Base-by-base conservation (phyloP, 129 eudicot genomes). In the Centaurea solstitialis region DNA sequence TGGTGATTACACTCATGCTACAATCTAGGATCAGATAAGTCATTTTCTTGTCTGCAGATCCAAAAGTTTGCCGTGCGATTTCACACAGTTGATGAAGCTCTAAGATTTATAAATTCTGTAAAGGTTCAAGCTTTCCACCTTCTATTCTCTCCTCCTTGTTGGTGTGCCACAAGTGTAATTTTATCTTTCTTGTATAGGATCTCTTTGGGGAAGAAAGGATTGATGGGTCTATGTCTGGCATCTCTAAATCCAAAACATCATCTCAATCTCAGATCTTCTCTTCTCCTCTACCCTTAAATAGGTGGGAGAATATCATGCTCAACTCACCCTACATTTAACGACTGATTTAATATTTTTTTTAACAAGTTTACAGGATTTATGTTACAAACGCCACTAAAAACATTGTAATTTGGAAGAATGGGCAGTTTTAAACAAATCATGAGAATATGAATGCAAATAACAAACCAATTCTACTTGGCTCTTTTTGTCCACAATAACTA, bases 41-140 rank as follows among this genome's bases (percentile, higher is more conserved):
- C 41, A 53, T 79, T 69, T 75, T 20, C 35, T 43, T 79, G 39
- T 77, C 76, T 89, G 86, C 97, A 93, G 98, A 81, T 86, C 74
- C 94, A 93, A 82, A 93, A 91, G 87, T 93, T 93, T 78, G 94
- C 85, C 22, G 82, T 93, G 83, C 86, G 88, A 80, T 93, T 93
- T 82, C 80, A 35, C 81, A 76, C 91, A 39, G 67, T 23, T 68
- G 68, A 73, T 72, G 93, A 91, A 61, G 15, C 89, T 67, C 92
- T 87, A 75, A 82, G 85, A 22, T 93, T 93, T 81, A 74, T 84
- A n/a, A 80, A 59, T 50, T 45, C 74, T 15, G 59, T 93, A 74
- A 85, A 93, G 98, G 98, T 93, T n/a, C 68, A 61, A 61, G 7
- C 70, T 18, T 73, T 37, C 15, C 69, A 37, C 74, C 57, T 47